phyloP scores from a whole-genome alignment of 1,284 basidiomycete species.

The Apiotrichum gracile region DNA sequence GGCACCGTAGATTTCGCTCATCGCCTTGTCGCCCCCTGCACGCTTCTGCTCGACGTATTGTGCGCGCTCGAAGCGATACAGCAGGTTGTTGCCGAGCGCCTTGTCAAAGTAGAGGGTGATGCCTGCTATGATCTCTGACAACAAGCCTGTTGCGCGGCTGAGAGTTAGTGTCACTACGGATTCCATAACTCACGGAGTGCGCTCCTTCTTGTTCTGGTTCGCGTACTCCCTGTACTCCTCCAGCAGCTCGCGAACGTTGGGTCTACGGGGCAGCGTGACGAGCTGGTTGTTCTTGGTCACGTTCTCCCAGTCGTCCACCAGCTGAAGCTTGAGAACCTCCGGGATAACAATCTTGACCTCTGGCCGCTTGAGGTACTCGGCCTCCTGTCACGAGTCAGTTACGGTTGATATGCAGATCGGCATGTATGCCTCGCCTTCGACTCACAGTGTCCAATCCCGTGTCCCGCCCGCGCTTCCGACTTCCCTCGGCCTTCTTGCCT shows the following conservation, averaged over 20 bases:
- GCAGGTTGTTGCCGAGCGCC: slow-evolving; percentile 78
- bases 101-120: slow-evolving; percentile 92
- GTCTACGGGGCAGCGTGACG: slow-evolving; percentile 75
- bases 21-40: slow-evolving; percentile 67
- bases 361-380: slow-evolving; percentile 61
- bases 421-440: background rate
- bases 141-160: slow-evolving; percentile 55
- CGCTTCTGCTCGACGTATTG: slow-evolving; percentile 83
- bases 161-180: background rate
- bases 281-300: slow-evolving; percentile 94
- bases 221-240: slow-evolving; percentile 70
- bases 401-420: background rate
- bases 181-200: slow-evolving; percentile 48
- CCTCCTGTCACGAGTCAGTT: slow-evolving; percentile 39
- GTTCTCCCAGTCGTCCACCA: slow-evolving; percentile 98
- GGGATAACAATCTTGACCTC: slow-evolving; percentile 90
- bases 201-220: slow-evolving; percentile 48
- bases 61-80: slow-evolving; percentile 89
- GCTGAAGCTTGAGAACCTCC: slow-evolving; percentile 75
- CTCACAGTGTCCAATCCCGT: slow-evolving; percentile 40
- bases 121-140: slow-evolving; percentile 79
- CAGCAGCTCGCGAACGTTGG: slow-evolving; percentile 72
- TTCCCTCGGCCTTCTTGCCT: slow-evolving; percentile 47
- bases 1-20: slow-evolving; percentile 88
- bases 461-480: slow-evolving; percentile 49